These are phyloP conservation scores for Candida gigantensis DNA, from an alignment of 1,139 yeast genomes.

Conservation along the genomic window DNA sequence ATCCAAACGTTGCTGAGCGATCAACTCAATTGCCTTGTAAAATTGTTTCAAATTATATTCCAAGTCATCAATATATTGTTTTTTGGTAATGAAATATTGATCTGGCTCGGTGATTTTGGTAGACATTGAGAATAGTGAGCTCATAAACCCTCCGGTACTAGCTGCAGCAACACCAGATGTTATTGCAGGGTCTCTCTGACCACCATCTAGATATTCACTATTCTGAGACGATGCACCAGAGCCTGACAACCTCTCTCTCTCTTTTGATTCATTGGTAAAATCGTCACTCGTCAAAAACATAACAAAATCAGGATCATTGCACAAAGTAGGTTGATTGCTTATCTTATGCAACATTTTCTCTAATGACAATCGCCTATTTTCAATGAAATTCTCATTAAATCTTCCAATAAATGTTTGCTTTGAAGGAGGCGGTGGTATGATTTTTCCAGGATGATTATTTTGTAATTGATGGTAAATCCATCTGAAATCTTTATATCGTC, in stretches of 20 bases:
- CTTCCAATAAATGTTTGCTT: conserved; percentile 87
- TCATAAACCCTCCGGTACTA: conserved; percentile 56
- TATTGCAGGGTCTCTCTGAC: conserved; percentile 20
- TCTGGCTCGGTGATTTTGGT: conserved; percentile 77
- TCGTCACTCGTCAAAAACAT: conserved; percentile 77
- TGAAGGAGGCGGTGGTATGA: conserved; percentile 96
- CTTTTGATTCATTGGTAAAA: conserved; percentile 64
- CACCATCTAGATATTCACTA: conserved; percentile 42
- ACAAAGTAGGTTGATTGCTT: conserved; percentile 54
- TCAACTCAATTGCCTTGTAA: conserved; percentile 69
- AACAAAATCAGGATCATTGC: conserved; percentile 72
- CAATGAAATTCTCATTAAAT: conserved; percentile 84
- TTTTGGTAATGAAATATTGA: conserved; percentile 70
- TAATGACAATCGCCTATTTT: conserved; percentile 79
- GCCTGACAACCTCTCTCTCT: conserved; percentile 59
- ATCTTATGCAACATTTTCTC: conserved; percentile 84
- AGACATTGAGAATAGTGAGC: conserved; percentile 57
- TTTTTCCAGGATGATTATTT: conserved; percentile 82
- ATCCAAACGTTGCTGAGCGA: conserved; percentile 76
- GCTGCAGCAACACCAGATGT: conserved; percentile 22
- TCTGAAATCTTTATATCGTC: conserved; percentile 81
- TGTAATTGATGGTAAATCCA: conserved; percentile 90
- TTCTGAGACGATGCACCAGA: conserved; percentile 51
- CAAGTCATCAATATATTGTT: conserved; percentile 65
- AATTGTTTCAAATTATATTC: conserved; percentile 74